Evolutionary conservation across 306 rosid species (phyloP), one percentile per base, ranked within the genome.

Genomic region (Cicer judaicum): DNA sequence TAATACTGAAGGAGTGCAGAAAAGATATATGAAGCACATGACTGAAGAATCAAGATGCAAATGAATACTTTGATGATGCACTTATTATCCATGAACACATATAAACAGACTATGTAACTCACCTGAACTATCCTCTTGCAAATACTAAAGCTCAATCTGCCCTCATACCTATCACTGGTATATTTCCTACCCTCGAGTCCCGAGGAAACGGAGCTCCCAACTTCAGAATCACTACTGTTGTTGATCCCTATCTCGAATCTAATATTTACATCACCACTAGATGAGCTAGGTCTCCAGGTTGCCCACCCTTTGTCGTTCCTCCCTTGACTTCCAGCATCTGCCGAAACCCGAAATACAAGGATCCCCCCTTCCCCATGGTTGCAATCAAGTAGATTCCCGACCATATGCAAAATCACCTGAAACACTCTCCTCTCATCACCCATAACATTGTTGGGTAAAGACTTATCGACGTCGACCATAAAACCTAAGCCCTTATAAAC

Each of bases 351-450:
- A 75, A 95, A 88, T 39, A 79, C 69, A 19, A 88, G 91, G 68
- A 70, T 57, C 44, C 92, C 93, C 38, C 92, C 96, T 52, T 82
- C 90, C 49, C 84, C 89, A 11, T 81, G 78, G 73, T 85, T 86
- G 70, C 81, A 88, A 60, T 85, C 86, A 53, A 95, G 86, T 5
- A 95, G 89, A 87, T 85, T 95, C 64, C 99, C 98, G 49, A 92
- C 90, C 96, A 95, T 95, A 70, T 95, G 99, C 81, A 95, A 78
- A 85, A 95, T 90, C 89, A 95, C 97, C 89, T 95, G 99, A 77
- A 95, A 95, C 53, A 95, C 92, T 85, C 99, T 88, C 83, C 93
- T 84, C 78, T 95, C 99, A 68, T 95, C 99, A 16, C 99, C 99
- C 92, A 90, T 79, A 8, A 92, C 89, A 70, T 90, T 78, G 83